Base-by-base conservation (phyloP, 1,139 yeast species). In the Chernovozyma sophiae-reginae region DNA sequence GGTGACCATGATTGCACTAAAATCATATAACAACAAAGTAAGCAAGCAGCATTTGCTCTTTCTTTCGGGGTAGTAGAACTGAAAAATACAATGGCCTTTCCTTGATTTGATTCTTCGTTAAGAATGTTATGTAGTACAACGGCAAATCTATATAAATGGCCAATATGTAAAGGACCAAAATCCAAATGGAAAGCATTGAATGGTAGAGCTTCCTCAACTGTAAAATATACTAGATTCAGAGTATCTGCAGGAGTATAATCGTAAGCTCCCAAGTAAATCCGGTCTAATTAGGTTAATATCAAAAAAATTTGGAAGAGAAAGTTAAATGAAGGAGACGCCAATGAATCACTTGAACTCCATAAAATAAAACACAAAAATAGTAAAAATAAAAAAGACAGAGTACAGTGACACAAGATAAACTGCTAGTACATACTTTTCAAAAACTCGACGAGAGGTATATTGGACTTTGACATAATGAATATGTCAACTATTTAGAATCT, bases 1-100 rank as follows among this genome's bases (percentile, higher is more conserved):
- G 98, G 98, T 1, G 97, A 89, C 98, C 98, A 92, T 15, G 90
- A 83, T 58, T 92, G 98, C 14, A 92, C 90, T 43, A 92, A 66
- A 1, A 92, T 81, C 97, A 92, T 89, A 60, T 92, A 92, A 53
- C 97, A 87, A 47, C 96, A 86, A 39, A 92, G 68, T 45, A 92
- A 69, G 60, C 97, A 89, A 3, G 97, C 97, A 13, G 97, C 95
- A 55, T 94, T 92, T 10, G 97, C 81, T 49, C 98, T 65, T 49
- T 82, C 83, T 46, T 86, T 79, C 2, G 96, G 78, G 30, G 85
- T 80, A 0, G 92, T 79, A 3, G 87, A 73, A 14, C 96, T 86
- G 60, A 87, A 92, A 48, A 90, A 81, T 4, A 92, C 95, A 22
- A 92, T 89, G 3, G 96, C 95, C 52, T 86, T 89, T 24, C 87